Base-by-base conservation (phyloP, 257 asterid species). In the Thymus mandschuricus region DNA sequence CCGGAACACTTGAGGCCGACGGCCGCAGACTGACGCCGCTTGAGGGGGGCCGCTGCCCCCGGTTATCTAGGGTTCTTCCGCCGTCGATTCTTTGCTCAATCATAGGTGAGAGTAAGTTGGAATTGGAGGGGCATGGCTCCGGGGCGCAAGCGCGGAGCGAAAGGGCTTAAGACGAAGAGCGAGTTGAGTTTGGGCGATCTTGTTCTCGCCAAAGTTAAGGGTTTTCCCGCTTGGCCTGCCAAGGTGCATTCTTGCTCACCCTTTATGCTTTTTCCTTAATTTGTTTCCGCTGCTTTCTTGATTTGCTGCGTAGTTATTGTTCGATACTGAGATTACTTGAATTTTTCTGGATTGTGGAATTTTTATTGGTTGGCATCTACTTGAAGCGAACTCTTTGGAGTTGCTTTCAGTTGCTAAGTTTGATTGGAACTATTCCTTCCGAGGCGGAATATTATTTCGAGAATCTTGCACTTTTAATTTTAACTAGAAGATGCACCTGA, bases 221-320 rank as follows among this genome's bases (percentile, higher is more conserved):
- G 96, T 27, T 92, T 86, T 68, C 97, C 96, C 61, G 81, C 92
- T 78, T 92, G 97, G 97, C 96, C 97, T 70, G 96, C 97, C 74
- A 92, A 92, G 96, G 96, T 92, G 44, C 78, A 68, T 72, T 75
- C 64, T 81, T 70, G 4, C 59, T 65, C 41, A 45, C 21, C 21
- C 68, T 45, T 70, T 45, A 30, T 4, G 49, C 11, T 7, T 50
- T 68, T 34, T 31, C 34, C 34, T n/a, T 52, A 12, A 60, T 75
- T 48, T 29, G 1, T 54, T 48, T 40, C 38, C 27, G 12, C 35
- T 2, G 5, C 44, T 59, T 13, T 52, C 12, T 67, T 57, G 52
- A 59, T 63, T 69, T 10, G 10, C 68, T 3, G 12, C 27, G 38
- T 12, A 30, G 65, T 30, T 6, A 27, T 49, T 38, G 15, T 29